Conservation (phyloP, 306 rosid species). For the Quercus rubra region DNA sequence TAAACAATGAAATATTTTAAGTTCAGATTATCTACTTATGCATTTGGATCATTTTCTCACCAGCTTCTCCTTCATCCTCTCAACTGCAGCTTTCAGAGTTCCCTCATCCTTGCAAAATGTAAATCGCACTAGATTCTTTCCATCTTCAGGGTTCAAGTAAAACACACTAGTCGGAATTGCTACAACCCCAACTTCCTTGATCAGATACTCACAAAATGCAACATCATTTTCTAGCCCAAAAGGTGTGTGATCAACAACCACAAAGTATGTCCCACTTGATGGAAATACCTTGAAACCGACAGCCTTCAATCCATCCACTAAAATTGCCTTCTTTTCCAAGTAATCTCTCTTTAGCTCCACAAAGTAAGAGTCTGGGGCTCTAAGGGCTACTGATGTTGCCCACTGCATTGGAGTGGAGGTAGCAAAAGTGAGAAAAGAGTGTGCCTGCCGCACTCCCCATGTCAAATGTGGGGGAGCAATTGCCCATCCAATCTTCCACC, state of each 20-base stretch:
- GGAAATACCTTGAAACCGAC: slow-evolving; percentile 87
- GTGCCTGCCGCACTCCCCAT: slow-evolving; percentile 82
- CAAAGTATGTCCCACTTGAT: slow-evolving; percentile 86
- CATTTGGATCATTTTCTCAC: slow-evolving; percentile 33
- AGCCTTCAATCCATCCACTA: slow-evolving; percentile 76
- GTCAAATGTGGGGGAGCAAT: slow-evolving; percentile 79
- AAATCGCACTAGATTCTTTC: slow-evolving; percentile 83
- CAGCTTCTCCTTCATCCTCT: slow-evolving; percentile 87
- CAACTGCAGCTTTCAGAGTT: slow-evolving; percentile 78
- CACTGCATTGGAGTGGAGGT: slow-evolving; percentile 88
- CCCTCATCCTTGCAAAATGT: slow-evolving; percentile 91
- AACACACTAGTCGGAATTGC: slow-evolving; percentile 94
- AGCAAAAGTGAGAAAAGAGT: slow-evolving; percentile 69
- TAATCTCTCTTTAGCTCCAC: slow-evolving; percentile 74
- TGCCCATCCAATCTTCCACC: slow-evolving; percentile 96
- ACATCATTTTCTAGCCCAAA: slow-evolving; percentile 79
- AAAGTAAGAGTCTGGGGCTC: slow-evolving; percentile 86
- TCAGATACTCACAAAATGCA: slow-evolving; percentile 81
- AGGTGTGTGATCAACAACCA: slow-evolving; percentile 92
- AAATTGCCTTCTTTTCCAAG: slow-evolving; percentile 66
- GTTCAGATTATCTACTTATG: neutral
- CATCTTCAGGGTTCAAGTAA: slow-evolving; percentile 92
- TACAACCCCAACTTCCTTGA: slow-evolving; percentile 90
- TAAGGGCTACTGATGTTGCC: slow-evolving; percentile 84
- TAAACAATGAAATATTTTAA: neutral